These are phyloP conservation scores for Bacterosira constricta DNA, from an alignment of 108 stramenopile genomes.

Conservation along the genomic window DNA sequence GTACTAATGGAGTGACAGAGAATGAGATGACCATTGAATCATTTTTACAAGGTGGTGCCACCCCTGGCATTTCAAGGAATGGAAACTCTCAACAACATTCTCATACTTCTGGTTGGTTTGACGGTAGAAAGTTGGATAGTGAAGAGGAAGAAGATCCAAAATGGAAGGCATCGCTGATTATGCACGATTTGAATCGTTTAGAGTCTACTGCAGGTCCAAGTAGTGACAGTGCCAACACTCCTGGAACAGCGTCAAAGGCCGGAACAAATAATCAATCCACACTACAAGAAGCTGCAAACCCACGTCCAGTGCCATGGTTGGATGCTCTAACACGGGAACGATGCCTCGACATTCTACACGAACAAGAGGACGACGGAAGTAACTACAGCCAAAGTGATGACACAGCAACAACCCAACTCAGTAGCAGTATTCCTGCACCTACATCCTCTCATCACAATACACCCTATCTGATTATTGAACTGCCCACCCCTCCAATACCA, in stretches of 20 bases:
- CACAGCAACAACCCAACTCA: neutral
- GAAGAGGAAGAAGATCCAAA: constrained; percentile 32
- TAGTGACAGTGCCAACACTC: neutral
- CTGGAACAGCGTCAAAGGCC: neutral
- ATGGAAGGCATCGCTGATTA: constrained; percentile 53
- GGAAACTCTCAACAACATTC: neutral
- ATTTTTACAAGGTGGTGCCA: constrained; percentile 39
- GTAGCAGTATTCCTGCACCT: constrained; percentile 18
- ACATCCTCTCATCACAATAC: constrained; percentile 28
- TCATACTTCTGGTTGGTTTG: constrained; percentile 16
- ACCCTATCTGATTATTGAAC: constrained; percentile 68
- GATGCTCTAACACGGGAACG: constrained; percentile 67
- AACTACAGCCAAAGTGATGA: neutral
- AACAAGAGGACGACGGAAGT: constrained; percentile 36
- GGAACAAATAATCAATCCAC: too few species aligned
- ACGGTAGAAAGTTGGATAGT: constrained; percentile 15
- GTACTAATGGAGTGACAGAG: neutral
- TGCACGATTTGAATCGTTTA: constrained; percentile 38
- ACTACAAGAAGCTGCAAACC: too few species aligned
- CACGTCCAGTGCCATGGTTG: constrained; percentile 64
- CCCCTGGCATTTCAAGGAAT: constrained; percentile 17
- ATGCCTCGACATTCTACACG: constrained; percentile 54
- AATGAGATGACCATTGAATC: constrained; percentile 12
- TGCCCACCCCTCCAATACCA: constrained; percentile 77
- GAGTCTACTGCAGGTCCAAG: constrained; percentile 7